A percentile compares a stretch with the other conserved stretches of the same genome.
These are phyloP conservation scores for Harringtonia lauricola DNA, from an alignment of 2,329 filamentous ascomycete species.

Conservation along the genomic window DNA sequence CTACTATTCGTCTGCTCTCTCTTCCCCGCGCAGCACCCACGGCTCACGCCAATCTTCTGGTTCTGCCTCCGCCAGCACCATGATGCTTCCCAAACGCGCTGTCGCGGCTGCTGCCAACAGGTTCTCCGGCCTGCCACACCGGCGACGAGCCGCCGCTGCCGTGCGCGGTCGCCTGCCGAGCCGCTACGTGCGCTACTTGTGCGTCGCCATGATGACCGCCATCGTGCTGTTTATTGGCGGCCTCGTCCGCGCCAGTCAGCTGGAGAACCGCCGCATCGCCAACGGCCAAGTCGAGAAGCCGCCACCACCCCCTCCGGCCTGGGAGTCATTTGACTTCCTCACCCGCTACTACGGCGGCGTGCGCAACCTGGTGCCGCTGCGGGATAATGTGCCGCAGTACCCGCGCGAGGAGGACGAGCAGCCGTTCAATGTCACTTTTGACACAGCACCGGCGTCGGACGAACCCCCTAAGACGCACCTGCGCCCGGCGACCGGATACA, in stretches of 20 bases:
- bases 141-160: constrained; percentile 8
- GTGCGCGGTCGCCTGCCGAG: constrained; percentile 45
- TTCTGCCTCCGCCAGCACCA: constrained; percentile 28
- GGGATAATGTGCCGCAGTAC: constrained; percentile 69
- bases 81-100: constrained; percentile 32
- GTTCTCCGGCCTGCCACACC: not conserved
- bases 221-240: constrained; percentile 68
- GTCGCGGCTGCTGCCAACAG: constrained; percentile 15
- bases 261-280: constrained; percentile 52
- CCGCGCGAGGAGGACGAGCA: constrained; percentile 54
- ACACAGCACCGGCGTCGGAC: too few relatives aligned
- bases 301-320: constrained; percentile 54
- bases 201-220: constrained; percentile 55
- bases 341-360: constrained; percentile 86
- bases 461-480: constrained; percentile 16
- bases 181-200: constrained; percentile 67
- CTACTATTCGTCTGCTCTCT: constrained; percentile 24
- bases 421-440: constrained; percentile 24
- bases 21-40: constrained; percentile 31
- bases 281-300: constrained; percentile 47
- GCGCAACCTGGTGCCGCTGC: constrained; percentile 52
- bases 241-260: constrained; percentile 62
- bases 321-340: constrained; percentile 80
- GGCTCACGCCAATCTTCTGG: constrained; percentile 43
- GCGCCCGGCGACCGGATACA: constrained; percentile 10